phyloP scores from a whole-genome alignment of 2,329 filamentous ascomycete species.

The Capronia epimyces region DNA sequence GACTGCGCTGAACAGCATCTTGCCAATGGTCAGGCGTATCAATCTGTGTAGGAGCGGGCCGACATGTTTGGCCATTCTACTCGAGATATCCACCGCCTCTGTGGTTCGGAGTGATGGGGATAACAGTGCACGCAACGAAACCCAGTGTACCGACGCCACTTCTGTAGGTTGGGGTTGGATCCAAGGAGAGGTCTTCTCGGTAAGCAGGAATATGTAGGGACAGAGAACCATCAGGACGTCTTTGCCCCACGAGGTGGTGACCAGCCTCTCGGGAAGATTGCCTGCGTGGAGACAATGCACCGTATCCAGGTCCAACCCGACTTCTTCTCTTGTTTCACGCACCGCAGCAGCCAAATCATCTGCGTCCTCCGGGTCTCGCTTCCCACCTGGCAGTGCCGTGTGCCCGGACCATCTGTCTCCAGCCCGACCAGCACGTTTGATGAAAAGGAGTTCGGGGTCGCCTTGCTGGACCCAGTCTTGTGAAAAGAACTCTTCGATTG shows the following conservation, averaged over 20 bases:
- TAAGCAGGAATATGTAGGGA: conserved; percentile 62
- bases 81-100: conserved; percentile 59
- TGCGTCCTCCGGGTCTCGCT: conserved; percentile 59
- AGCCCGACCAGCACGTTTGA: conserved; percentile 60
- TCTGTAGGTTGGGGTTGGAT: conserved; percentile 62
- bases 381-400: conserved; percentile 63
- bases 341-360: conserved; percentile 59
- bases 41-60: conserved; percentile 52
- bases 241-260: conserved; percentile 63
- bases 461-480: conserved; percentile 62
- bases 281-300: conserved; percentile 48
- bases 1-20: conserved; percentile 64
- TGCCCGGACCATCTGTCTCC: conserved; percentile 66
- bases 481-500: conserved; percentile 54
- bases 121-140: conserved; percentile 58
- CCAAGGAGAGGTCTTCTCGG: conserved; percentile 50
- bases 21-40: conserved; percentile 54
- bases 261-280: conserved; percentile 60
- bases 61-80: conserved; percentile 54
- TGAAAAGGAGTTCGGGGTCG: conserved; percentile 64
- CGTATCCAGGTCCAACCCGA: conserved; percentile 55
- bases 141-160: conserved; percentile 65
- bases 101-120: conserved; percentile 55
- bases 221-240: conserved; percentile 63
- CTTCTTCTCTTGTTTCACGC: conserved; percentile 61